Conservation (phyloP, 192 early-diverging fungal genomes). For the Funneliformis geosporum region DNA sequence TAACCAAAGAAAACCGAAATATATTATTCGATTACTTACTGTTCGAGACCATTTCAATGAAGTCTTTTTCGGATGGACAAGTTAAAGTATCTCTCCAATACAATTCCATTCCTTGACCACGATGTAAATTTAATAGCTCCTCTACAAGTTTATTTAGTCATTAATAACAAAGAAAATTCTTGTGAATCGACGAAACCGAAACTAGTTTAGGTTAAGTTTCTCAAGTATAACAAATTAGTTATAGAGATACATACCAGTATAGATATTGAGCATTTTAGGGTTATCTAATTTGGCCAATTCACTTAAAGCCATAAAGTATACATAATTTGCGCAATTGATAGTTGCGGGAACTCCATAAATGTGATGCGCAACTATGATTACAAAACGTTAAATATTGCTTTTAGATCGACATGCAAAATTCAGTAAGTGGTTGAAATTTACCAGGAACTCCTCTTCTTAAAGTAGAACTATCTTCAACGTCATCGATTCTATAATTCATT, state of each 20-base stretch:
- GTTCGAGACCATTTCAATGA: conserved; percentile 92
- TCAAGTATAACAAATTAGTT: too few species aligned
- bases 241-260: too few species aligned
- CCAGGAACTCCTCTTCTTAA: conserved; percentile 83
- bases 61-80: conserved; percentile 92
- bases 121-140: conserved; percentile 88
- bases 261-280: conserved; percentile 61
- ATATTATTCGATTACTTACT: too few species aligned
- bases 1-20: too few species aligned
- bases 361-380: conserved; percentile 96
- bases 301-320: conserved; percentile 91
- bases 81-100: conserved; percentile 90
- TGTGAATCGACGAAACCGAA: too few species aligned
- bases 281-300: too few species aligned
- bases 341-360: conserved; percentile 91
- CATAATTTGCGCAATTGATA: conserved; percentile 97
- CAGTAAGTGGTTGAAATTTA: too few species aligned
- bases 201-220: too few species aligned
- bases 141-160: too few species aligned
- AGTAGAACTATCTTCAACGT: conserved; percentile 92
- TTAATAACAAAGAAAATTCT: too few species aligned
- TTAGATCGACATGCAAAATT: too few species aligned
- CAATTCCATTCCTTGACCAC: conserved; percentile 97
- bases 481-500: conserved; percentile 75
- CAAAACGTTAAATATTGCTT: too few species aligned